Evolutionary conservation across 208 protist genomes (phyloP).

Genomic region (Lotmaria passim): DNA sequence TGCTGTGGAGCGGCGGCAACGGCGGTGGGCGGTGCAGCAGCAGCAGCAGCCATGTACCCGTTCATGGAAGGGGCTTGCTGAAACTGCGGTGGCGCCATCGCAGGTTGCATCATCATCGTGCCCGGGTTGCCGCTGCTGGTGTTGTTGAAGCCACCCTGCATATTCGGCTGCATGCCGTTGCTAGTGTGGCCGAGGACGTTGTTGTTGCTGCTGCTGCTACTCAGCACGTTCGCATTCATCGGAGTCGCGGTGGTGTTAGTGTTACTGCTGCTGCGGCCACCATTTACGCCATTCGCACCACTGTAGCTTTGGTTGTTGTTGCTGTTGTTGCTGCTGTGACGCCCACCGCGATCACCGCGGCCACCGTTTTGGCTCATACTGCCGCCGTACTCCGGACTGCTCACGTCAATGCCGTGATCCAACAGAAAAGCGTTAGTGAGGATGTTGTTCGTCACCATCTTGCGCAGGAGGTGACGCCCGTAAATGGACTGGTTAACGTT

Average conservation of each 20-base stretch:
- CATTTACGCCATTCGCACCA: neutral
- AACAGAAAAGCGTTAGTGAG: slow-evolving; percentile 40
- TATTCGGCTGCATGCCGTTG: neutral
- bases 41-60: slow-evolving; percentile 26
- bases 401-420: slow-evolving; percentile 40
- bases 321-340: slow-evolving; percentile 14
- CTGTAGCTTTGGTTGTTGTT: slow-evolving; percentile 15
- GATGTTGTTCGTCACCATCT: slow-evolving; percentile 73
- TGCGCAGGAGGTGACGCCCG: slow-evolving; percentile 76
- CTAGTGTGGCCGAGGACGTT: neutral
- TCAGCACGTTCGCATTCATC: slow-evolving; percentile 20
- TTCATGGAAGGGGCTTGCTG: slow-evolving; percentile 9
- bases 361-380: slow-evolving; percentile 31
- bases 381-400: slow-evolving; percentile 44
- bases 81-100: slow-evolving; percentile 25
- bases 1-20: slow-evolving; percentile 3
- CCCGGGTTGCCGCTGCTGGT: slow-evolving; percentile 25
- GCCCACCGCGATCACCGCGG: slow-evolving; percentile 11
- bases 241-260: slow-evolving; percentile 13
- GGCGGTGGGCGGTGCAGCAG: neutral
- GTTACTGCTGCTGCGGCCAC: slow-evolving; percentile 5
- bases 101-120: slow-evolving; percentile 6
- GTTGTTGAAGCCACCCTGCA: slow-evolving; percentile 14
- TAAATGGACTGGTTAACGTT: slow-evolving; percentile 68
- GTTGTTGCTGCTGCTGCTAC: slow-evolving; percentile 27